phyloP scores from a whole-genome alignment of 495 filamentous ascomycete species.

The Sphaerosporella brunnea region DNA sequence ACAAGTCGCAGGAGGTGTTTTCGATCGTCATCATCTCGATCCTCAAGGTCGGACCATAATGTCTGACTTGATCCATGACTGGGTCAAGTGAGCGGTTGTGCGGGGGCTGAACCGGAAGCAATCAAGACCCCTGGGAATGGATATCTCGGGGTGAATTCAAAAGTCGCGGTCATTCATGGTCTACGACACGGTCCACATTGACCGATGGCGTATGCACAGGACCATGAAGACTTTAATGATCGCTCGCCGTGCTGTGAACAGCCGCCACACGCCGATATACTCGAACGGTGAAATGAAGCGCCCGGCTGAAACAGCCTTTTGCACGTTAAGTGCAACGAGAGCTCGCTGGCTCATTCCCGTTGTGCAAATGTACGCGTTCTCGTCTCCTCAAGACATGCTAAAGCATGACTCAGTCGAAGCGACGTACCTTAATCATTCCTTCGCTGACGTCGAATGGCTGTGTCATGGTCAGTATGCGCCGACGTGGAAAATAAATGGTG shows the following conservation, averaged over 20 bases:
- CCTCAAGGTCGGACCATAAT: conserved; percentile 23
- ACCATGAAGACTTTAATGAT: not conserved
- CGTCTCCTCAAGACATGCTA: conserved; percentile 25
- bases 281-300: not conserved
- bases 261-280: not conserved
- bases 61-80: not conserved
- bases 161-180: not conserved
- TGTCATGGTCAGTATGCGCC: too few species aligned
- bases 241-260: not conserved
- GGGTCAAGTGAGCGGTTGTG: not conserved
- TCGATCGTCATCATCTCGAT: conserved; percentile 27
- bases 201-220: not conserved
- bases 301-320: not conserved
- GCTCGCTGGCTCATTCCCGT: conserved; percentile 18
- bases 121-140: not conserved
- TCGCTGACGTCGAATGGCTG: conserved; percentile 92
- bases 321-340: not conserved
- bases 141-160: not conserved
- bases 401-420: conserved; percentile 31
- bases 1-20: conserved; percentile 15
- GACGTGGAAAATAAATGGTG: not conserved
- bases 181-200: not conserved
- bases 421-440: conserved; percentile 98
- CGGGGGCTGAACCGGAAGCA: conserved; percentile 1
- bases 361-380: conserved; percentile 30